phyloP scores from a whole-genome alignment of 306 rosid species.

The Sophora flavescens region DNA sequence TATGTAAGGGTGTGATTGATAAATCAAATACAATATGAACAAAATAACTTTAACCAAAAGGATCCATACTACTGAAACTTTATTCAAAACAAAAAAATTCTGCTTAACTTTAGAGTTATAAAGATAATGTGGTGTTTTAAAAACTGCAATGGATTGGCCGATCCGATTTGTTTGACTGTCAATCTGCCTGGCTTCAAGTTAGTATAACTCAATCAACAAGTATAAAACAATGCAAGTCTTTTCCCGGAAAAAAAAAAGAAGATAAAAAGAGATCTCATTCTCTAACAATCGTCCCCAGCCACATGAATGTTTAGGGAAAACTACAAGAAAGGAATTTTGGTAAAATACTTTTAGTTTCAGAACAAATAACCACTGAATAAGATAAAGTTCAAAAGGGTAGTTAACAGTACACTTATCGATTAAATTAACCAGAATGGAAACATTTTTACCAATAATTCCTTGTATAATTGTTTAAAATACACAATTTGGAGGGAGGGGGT shows the following conservation, averaged over 20 bases:
- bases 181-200: too few species aligned
- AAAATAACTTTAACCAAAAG: constrained; percentile 16
- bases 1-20: constrained; percentile 5
- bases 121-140: too few species aligned
- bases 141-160: too few species aligned
- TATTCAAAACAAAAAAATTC: background rate
- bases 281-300: constrained; percentile 26
- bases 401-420: too few species aligned
- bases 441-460: background rate
- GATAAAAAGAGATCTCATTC: background rate
- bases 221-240: background rate
- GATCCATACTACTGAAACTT: background rate
- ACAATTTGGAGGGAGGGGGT: background rate
- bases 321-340: too few species aligned
- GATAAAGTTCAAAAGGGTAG: too few species aligned
- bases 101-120: constrained; percentile 8
- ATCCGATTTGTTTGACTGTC: too few species aligned
- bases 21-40: constrained; percentile 20
- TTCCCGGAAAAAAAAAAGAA: background rate
- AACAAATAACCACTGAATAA: background rate
- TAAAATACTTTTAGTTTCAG: too few species aligned
- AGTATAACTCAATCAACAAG: background rate
- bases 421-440: too few species aligned
- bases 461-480: background rate
- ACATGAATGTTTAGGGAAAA: background rate